These are phyloP conservation scores for Neonectria neomacrospora DNA, from an alignment of 2,329 filamentous ascomycete genomes.

Conservation along the genomic window DNA sequence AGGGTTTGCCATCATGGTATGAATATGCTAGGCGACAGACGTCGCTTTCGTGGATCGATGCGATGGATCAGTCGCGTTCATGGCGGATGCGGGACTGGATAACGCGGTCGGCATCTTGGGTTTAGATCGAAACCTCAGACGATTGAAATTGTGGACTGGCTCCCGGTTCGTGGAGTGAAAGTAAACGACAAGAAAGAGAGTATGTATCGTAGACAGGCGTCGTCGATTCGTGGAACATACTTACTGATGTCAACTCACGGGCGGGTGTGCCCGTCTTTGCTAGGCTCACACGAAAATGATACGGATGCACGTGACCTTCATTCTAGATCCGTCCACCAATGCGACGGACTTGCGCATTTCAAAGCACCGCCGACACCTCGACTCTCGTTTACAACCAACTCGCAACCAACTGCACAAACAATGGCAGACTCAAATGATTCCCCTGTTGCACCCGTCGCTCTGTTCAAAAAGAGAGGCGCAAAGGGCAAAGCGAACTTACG, in stretches of 20 bases:
- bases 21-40: constrained; percentile 28
- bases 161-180: no score
- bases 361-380: constrained; percentile 1
- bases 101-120: background rate
- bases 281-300: background rate
- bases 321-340: constrained; percentile 1
- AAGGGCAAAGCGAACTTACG: constrained; percentile 82
- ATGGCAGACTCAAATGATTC: constrained; percentile 38
- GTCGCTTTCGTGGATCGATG: constrained; percentile 17
- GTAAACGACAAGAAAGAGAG: no score
- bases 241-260: no score
- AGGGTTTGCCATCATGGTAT: constrained; percentile 29
- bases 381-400: background rate
- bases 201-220: no score
- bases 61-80: constrained; percentile 27
- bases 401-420: constrained; percentile 6
- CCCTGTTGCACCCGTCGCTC: constrained; percentile 63
- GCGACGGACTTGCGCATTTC: background rate
- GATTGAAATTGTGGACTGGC: no score
- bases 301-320: background rate
- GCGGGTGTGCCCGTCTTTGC: no score
- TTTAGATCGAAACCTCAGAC: background rate
- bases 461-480: constrained; percentile 87
- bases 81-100: constrained; percentile 7
- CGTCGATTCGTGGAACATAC: no score